These are phyloP conservation scores for Bromus sterilis DNA, from an alignment of 176 grass and related monocot genomes.

Conservation along the genomic window DNA sequence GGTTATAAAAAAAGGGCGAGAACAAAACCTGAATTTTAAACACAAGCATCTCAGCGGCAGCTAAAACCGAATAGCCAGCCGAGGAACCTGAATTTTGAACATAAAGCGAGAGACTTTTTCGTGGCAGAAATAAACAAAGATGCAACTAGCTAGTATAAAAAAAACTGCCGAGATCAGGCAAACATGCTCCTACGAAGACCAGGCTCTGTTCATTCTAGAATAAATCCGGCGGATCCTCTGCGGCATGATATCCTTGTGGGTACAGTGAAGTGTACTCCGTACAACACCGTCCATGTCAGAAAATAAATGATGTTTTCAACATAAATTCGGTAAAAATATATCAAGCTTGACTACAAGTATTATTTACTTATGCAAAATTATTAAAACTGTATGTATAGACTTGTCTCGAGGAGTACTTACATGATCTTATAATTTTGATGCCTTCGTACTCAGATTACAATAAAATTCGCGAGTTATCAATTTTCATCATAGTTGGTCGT, in stretches of 20 bases:
- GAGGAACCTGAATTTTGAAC: neutral
- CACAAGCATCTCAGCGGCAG: neutral
- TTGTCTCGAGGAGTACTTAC: too few species aligned
- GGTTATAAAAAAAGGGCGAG: neutral
- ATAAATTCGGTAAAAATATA: too few species aligned
- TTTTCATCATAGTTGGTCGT: too few species aligned
- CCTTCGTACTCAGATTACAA: too few species aligned
- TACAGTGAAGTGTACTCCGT: neutral
- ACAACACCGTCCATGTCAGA: neutral
- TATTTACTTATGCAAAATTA: too few species aligned
- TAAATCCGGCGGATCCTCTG: neutral
- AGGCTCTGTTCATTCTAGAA: neutral
- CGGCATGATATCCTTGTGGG: neutral
- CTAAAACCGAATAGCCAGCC: slow-evolving; percentile 10
- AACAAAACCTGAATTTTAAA: neutral
- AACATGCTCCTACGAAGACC: slow-evolving; percentile 7
- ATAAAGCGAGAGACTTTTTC: slow-evolving; percentile 3
- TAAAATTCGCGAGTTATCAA: too few species aligned
- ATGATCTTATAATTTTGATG: too few species aligned
- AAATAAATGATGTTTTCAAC: neutral
- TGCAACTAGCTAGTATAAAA: neutral
- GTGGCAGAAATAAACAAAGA: neutral
- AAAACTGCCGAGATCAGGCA: neutral
- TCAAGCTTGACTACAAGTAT: too few species aligned
- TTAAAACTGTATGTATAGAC: too few species aligned